Evolutionary conservation across 1,284 basidiomycete genomes (phyloP), one percentile per base, ranked within the genome.

Genomic region (Cutaneotrichosporon cyanovorans): DNA sequence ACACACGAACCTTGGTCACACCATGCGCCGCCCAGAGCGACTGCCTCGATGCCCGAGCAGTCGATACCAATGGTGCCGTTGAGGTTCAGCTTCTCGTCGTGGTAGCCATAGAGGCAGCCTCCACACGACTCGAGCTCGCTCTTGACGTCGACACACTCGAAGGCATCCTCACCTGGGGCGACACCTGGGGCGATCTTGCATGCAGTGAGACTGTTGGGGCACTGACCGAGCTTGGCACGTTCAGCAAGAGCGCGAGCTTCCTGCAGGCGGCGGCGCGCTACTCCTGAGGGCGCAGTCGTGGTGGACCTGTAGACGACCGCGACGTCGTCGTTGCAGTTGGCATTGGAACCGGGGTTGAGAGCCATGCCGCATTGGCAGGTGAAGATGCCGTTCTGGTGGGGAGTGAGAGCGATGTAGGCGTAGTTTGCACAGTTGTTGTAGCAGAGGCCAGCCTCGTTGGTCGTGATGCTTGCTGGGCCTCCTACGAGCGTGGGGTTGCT

Each of bases 141-240:
- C n/a, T 28, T 7, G 32, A 40, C 41, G 44, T 53, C 51, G 47
- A 53, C 20, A 37, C 51, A 53, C 47, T 53, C 47, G 38, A 36
- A 49, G 12, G 35, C 25, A 21, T 47, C 23, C n/a, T 18, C 21
- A 5, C 21, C 19, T n/a, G 16, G 16, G 31, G 38, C 33, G 12
- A 11, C 16, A 5, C 22, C 20, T n/a, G 12, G 18, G 20, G 45
- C 40, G 14, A 47, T 23, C 15, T 28, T 19, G 42, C 47, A 48
- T 22, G 46, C 46, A 7, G 35, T 23, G n/a, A 20, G 36, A 8
- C 16, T 16, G 10, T 9, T 15, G 25, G 47, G 47, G 47, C 47
- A 48, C 22, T 35, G 18, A 21, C 37, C 16, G 45, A 31, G 42
- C n/a, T 25, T 16, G 18, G 23, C n/a, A 16, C 4, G 37, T 20